Conservation (phyloP, 768 basidiomycete species). For the Phaeotremella skinneri region DNA sequence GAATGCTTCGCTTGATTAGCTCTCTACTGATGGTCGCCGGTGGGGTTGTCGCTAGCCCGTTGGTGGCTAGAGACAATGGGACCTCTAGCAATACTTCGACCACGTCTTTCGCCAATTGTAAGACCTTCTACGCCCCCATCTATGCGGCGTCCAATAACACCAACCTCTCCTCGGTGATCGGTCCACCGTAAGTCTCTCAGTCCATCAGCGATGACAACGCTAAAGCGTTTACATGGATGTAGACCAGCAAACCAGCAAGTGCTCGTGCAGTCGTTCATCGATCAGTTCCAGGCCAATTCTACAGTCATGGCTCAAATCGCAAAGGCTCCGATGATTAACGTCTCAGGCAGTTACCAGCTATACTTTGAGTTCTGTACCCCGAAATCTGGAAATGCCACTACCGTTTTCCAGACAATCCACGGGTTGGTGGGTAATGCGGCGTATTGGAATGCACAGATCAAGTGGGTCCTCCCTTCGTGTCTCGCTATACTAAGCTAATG, state of each 20-base stretch:
- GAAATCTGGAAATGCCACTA: constrained; percentile 18
- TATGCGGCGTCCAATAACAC: constrained; percentile 26
- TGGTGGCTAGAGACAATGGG: too few relatives aligned
- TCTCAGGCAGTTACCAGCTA: constrained; percentile 27
- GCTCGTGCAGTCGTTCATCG: constrained; percentile 14
- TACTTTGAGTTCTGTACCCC: constrained; percentile 41
- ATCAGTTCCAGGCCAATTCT: constrained; percentile 19
- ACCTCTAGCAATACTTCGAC: constrained; percentile 56
- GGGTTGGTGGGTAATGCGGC: constrained; percentile 32
- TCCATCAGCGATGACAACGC: background rate
- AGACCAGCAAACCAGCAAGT: constrained; percentile 35
- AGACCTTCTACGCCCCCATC: constrained; percentile 30
- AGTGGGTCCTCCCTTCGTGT: constrained; percentile 15
- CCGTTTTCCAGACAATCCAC: constrained; percentile 31
- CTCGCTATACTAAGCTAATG: background rate
- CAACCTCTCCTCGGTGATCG: constrained; percentile 26
- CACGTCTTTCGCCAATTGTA: constrained; percentile 19
- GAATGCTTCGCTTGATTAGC: too few relatives aligned
- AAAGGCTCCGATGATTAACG: constrained; percentile 20
- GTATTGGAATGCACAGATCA: constrained; percentile 34
- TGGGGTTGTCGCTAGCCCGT: too few relatives aligned
- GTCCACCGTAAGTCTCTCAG: constrained; percentile 28
- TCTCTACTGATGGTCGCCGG: too few relatives aligned
- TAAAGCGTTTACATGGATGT: background rate
- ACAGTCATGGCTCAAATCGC: constrained; percentile 18